Evolutionary conservation across 306 rosid species (phyloP), one percentile per base, ranked within the genome.

Genomic region (Cucurbita maxima): DNA sequence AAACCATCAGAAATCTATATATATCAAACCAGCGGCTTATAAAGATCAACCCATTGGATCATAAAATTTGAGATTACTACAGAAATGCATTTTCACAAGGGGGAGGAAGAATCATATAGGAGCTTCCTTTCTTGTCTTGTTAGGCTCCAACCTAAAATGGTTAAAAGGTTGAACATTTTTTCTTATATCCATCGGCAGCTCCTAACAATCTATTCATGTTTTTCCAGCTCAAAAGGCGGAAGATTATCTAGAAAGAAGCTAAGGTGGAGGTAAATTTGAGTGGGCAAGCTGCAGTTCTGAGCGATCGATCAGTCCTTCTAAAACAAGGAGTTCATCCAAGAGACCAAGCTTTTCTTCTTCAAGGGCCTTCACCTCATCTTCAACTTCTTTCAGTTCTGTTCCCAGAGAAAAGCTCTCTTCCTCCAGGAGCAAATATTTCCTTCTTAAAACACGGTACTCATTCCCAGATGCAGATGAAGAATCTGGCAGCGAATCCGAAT

Each of bases 271-370:
- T 53, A 75, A 37, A 52, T 76, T 79, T 66, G 83, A 38, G 15
- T 84, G 82, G 84, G 81, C 77, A 16, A 78, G 80, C 48, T 71
- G 88, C 69, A 82, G 54, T 63, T 86, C 91, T 3, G 89, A 80
- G 15, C 89, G 92, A 80, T 83, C 84, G 58, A 89, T 73, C 10
- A 92, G 85, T 59, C 96, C 96, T 86, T 92, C 98, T 82, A 92
- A 77, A 57, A 90, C 92, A 71, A 92, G 91, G 66, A 92, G 98
- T 73, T 88, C 86, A 80, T 92, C 98, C 82, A 92, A 81, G 70
- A 92, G 81, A 14, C 82, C 91, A 84, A 78, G 75, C 88, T 92
- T 92, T 85, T 90, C 90, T 18, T 88, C 96, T 83, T 92, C 96
- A 30, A 90, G 92, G 77, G 77, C 76, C 84, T 84, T 90, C 2